Conservation (phyloP, 257 asterid genomes). For the Ligustrum vulgare region DNA sequence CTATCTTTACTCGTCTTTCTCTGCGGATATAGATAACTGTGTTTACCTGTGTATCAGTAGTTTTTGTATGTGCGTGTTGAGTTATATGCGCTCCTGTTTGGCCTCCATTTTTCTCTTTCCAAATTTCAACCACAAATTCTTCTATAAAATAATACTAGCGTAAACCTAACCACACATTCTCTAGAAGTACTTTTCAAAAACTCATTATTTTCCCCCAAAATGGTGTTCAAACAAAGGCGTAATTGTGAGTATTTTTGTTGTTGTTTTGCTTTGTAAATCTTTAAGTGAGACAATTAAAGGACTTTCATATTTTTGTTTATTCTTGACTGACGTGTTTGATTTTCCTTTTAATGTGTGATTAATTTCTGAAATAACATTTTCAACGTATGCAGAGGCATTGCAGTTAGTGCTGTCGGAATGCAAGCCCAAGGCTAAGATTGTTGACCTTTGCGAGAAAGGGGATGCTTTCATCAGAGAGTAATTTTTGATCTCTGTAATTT, state of each 20-base stretch:
- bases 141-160: too few relatives aligned
- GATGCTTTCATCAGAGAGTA: constrained; percentile 81
- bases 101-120: too few relatives aligned
- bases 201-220: too few relatives aligned
- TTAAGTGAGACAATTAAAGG: background rate
- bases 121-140: too few relatives aligned
- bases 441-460: constrained; percentile 85
- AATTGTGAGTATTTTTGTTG: background rate
- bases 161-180: too few relatives aligned
- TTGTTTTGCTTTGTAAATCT: background rate
- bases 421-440: constrained; percentile 79
- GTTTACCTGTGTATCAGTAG: background rate
- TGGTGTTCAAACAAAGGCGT: too few relatives aligned
- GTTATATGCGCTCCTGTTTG: too few relatives aligned
- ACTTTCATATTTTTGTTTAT: too few relatives aligned
- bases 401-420: constrained; percentile 73
- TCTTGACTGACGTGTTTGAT: background rate
- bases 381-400: constrained; percentile 72
- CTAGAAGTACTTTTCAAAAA: too few relatives aligned
- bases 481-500: constrained; percentile 1
- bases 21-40: background rate
- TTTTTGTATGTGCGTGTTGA: too few relatives aligned
- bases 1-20: background rate
- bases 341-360: background rate
- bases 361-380: background rate